phyloP scores from a whole-genome alignment of 2,329 filamentous ascomycete genomes.

The Aspergillus pseudoterreus region DNA sequence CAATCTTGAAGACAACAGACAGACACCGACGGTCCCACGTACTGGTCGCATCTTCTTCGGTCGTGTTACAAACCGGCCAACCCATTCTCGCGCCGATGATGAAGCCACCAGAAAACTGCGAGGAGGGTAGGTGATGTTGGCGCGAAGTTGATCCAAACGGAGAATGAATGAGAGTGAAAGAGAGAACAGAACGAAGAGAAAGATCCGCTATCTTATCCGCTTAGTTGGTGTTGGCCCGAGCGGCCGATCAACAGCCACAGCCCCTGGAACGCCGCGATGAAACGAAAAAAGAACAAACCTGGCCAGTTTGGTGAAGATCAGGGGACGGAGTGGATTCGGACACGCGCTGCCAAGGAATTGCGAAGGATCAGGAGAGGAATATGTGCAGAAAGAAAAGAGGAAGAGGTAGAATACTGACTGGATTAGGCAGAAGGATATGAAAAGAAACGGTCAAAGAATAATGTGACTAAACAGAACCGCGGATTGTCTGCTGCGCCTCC shows the following conservation, averaged over 20 bases:
- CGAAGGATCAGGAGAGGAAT: not conserved
- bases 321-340: no score
- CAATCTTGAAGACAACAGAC: not conserved
- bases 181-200: not conserved
- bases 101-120: not conserved
- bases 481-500: not conserved
- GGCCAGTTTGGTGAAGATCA: no score
- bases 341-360: no score
- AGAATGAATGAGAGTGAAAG: not conserved
- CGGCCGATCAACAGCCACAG: constrained; percentile 5
- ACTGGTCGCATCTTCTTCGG: constrained; percentile 46
- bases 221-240: constrained; percentile 2
- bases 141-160: not conserved
- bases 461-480: not conserved
- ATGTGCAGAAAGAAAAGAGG: not conserved
- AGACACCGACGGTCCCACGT: constrained; percentile 9
- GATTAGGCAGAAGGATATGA: not conserved
- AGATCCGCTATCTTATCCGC: constrained; percentile 12
- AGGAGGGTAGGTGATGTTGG: not conserved
- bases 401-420: not conserved
- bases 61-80: constrained; percentile 50
- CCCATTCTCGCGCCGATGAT: constrained; percentile 29
- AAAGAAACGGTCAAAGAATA: not conserved
- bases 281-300: not conserved
- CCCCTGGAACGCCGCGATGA: constrained; percentile 9